Conservation (phyloP, 805 yeast genomes). For the Metschnikowia bowlesiae region DNA sequence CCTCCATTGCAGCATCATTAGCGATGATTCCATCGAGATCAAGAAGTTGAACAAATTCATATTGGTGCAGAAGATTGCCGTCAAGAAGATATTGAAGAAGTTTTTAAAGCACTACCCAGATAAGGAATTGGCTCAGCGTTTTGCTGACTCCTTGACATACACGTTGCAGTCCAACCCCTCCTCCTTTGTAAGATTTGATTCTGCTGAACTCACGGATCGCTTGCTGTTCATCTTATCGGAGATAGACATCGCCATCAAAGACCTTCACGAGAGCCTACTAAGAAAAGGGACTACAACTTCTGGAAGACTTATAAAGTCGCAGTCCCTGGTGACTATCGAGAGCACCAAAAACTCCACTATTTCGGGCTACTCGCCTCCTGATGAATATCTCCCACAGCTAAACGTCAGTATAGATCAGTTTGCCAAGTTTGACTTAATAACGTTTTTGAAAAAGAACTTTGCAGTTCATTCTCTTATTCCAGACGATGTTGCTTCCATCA, state of each 20-base stretch:
- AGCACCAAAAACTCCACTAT: constrained; percentile 5
- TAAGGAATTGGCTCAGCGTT: constrained; percentile 17
- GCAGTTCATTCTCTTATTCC: constrained; percentile 29
- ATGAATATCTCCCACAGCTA: constrained; percentile 10
- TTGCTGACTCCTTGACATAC: constrained; percentile 33
- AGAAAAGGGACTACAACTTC: constrained; percentile 1
- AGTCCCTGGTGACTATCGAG: constrained; percentile 10
- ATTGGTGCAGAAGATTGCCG: constrained; percentile 67
- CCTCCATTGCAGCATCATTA: constrained; percentile 34
- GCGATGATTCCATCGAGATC: constrained; percentile 40
- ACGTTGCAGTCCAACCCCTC: constrained; percentile 40
- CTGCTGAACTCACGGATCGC: constrained; percentile 58
- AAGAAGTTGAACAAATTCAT: constrained; percentile 69
- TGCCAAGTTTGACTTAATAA: constrained; percentile 30
- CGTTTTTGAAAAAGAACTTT: constrained; percentile 36
- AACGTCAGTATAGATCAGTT: constrained; percentile 12
- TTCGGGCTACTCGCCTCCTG: constrained; percentile 9
- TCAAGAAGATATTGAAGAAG: constrained; percentile 71
- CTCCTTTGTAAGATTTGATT: constrained; percentile 58
- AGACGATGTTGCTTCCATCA: constrained; percentile 28
- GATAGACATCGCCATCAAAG: constrained; percentile 13
- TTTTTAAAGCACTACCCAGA: constrained; percentile 44
- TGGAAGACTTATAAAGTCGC: constrained; percentile 3
- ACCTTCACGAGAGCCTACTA: constrained; percentile 12
- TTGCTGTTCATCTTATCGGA: constrained; percentile 12